Percentiles rank a stretch among this genome's conserved stretches.
Conservation (phyloP, 192 early-diverging fungal genomes). For the Phycomyces blakesleeanus region DNA sequence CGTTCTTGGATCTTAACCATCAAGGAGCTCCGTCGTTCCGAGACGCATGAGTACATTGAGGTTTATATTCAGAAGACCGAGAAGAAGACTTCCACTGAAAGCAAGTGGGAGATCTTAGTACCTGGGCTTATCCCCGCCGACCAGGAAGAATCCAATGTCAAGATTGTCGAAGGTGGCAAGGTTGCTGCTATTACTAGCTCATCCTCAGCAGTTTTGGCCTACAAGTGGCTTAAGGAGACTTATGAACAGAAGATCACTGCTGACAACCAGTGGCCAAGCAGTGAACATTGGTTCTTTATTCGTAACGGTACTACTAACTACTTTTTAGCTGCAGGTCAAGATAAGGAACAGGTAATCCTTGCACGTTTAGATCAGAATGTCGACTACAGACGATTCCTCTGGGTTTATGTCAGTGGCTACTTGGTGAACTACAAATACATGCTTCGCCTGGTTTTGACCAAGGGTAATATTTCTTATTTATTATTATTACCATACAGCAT, state of each 20-base stretch:
- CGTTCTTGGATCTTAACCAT: slow-evolving; percentile 17
- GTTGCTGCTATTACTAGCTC: slow-evolving; percentile 16
- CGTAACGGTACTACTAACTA: slow-evolving; percentile 14
- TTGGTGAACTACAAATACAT: slow-evolving; percentile 31
- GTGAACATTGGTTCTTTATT: slow-evolving; percentile 26
- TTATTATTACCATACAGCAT: background rate
- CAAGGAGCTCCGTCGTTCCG: slow-evolving; percentile 15
- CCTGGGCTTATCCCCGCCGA: slow-evolving; percentile 19
- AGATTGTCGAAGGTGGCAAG: slow-evolving; percentile 15
- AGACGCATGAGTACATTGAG: background rate
- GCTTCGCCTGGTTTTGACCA: slow-evolving; percentile 16
- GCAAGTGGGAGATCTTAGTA: slow-evolving; percentile 17
- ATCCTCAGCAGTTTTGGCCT: slow-evolving; percentile 20
- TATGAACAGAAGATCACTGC: slow-evolving; percentile 8
- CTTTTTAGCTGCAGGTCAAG: slow-evolving; percentile 22
- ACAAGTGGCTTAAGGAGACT: slow-evolving; percentile 25
- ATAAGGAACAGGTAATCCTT: slow-evolving; percentile 5
- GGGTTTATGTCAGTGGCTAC: slow-evolving; percentile 25
- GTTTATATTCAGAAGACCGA: slow-evolving; percentile 13
- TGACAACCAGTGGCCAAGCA: slow-evolving; percentile 23
- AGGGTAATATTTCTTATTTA: background rate
- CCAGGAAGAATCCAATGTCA: background rate
- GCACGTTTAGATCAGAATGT: slow-evolving; percentile 6
- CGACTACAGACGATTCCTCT: slow-evolving; percentile 25
- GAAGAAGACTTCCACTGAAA: background rate